These are phyloP conservation scores for Ceratobasidium theobromae DNA, from an alignment of 1,284 basidiomycete genomes.

Conservation along the genomic window DNA sequence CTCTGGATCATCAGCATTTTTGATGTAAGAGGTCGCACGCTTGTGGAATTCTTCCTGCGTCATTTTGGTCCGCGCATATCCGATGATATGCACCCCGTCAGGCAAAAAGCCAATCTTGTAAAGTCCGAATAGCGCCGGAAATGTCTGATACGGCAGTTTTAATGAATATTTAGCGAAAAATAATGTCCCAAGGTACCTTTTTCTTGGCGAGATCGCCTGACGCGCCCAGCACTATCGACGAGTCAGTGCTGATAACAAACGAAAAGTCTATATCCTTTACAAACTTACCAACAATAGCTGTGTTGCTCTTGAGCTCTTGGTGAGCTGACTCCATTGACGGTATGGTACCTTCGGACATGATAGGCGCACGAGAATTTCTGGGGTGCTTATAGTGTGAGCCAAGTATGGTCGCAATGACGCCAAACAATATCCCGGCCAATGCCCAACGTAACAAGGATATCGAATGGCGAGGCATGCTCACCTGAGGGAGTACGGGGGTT, in stretches of 20 bases:
- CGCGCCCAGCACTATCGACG: constrained; percentile 80
- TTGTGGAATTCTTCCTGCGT: constrained; percentile 81
- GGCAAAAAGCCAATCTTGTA: constrained; percentile 81
- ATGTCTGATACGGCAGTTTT: constrained; percentile 60
- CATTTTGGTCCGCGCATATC: constrained; percentile 96
- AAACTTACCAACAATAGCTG: constrained; percentile 76
- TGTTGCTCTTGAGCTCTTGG: constrained; percentile 79
- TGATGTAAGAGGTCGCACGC: constrained; percentile 81
- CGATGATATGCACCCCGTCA: constrained; percentile 81
- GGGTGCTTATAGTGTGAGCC: constrained; percentile 31
- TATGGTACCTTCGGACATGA: constrained; percentile 54
- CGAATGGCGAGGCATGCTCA: constrained; percentile 26
- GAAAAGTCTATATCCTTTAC: no score
- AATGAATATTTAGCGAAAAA: neutral
- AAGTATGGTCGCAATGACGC: constrained; percentile 1
- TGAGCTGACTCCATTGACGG: constrained; percentile 80
- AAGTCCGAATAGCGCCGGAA: constrained; percentile 89
- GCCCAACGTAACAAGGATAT: constrained; percentile 16
- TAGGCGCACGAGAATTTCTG: neutral
- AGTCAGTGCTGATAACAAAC: constrained; percentile 24
- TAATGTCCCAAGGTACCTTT: constrained; percentile 61
- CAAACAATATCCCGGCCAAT: constrained; percentile 16
- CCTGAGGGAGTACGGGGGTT: constrained; percentile 20
- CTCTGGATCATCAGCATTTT: constrained; percentile 64
- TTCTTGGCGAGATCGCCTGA: constrained; percentile 99